phyloP scores from a whole-genome alignment of 2,329 filamentous ascomycete species.

The Aspergillus sp. region DNA sequence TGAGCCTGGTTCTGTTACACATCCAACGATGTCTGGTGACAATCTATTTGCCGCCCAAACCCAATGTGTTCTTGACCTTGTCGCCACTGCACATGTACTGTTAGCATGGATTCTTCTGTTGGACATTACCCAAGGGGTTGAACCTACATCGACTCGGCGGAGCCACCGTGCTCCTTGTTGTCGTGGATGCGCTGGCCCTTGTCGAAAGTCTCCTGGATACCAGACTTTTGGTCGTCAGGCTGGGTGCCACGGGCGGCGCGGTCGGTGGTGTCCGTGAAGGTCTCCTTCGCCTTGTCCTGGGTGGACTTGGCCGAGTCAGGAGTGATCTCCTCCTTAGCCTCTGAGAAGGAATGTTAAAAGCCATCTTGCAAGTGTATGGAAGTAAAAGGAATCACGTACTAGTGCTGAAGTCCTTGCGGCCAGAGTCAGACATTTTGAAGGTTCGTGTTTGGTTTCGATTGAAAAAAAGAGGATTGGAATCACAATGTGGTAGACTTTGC shows the following conservation, averaged over 20 bases:
- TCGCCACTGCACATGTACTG: conserved; percentile 24
- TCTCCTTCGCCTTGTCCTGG: conserved; percentile 49
- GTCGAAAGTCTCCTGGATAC: conserved; percentile 44
- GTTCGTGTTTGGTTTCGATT: neutral
- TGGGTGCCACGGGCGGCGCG: conserved; percentile 45
- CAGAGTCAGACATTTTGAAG: conserved; percentile 51
- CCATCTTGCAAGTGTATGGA: neutral
- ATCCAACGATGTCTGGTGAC: neutral
- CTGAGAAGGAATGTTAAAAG: conserved; percentile 25
- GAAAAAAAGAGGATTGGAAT: too few relatives aligned
- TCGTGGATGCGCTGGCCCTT: conserved; percentile 42
- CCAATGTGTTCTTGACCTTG: conserved; percentile 38
- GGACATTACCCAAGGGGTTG: neutral
- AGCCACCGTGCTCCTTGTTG: conserved; percentile 31
- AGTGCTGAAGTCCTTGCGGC: conserved; percentile 53
- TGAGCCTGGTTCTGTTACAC: conserved; percentile 1
- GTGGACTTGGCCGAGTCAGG: conserved; percentile 56
- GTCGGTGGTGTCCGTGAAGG: conserved; percentile 48
- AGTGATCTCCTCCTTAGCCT: conserved; percentile 50
- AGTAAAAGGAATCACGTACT: conserved; percentile 27
- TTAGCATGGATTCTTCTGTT: neutral
- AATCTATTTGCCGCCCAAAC: conserved; percentile 25
- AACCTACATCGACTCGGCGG: conserved; percentile 34
- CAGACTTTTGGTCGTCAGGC: conserved; percentile 49
- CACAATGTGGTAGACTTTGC: neutral